phyloP scores from a whole-genome alignment of 345 rosid species.

The Kandelia obovata region DNA sequence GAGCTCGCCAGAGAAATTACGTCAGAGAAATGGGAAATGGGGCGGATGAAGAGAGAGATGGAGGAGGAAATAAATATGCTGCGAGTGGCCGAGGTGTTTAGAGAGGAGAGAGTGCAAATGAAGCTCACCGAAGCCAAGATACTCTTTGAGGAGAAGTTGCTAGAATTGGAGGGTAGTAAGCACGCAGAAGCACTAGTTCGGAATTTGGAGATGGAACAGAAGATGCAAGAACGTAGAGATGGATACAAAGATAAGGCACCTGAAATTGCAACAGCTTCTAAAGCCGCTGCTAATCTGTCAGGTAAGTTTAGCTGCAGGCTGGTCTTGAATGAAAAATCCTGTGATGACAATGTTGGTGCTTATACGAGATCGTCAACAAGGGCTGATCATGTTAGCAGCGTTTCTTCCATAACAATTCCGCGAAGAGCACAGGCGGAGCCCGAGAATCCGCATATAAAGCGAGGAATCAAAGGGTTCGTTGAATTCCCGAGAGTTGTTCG shows the following conservation, averaged over 20 bases:
- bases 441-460: conserved; percentile 80
- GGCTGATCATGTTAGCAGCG: conserved; percentile 13
- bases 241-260: conserved; percentile 16
- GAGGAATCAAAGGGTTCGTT: conserved; percentile 85
- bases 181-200: conserved; percentile 1
- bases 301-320: conserved; percentile 30
- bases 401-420: conserved; percentile 25
- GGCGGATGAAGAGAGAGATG: conserved; percentile 50
- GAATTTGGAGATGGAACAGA: conserved; percentile 15
- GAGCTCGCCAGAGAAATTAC: conserved; percentile 56
- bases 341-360: conserved; percentile 3
- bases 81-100: conserved; percentile 61
- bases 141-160: conserved; percentile 62
- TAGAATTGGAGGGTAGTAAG: conserved; percentile 39
- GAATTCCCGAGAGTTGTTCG: conserved; percentile 76
- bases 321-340: conserved; percentile 21
- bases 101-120: conserved; percentile 94
- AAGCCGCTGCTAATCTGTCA: conserved; percentile 21
- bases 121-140: conserved; percentile 76
- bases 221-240: conserved; percentile 22
- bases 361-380: conserved; percentile 23
- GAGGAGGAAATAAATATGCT: conserved; percentile 83
- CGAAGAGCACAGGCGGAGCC: conserved; percentile 42
- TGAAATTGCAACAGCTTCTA: conserved; percentile 22
- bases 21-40: conserved; percentile 45